Conservation (phyloP, 2,329 filamentous ascomycete species). For the Anthostomella pinea region DNA sequence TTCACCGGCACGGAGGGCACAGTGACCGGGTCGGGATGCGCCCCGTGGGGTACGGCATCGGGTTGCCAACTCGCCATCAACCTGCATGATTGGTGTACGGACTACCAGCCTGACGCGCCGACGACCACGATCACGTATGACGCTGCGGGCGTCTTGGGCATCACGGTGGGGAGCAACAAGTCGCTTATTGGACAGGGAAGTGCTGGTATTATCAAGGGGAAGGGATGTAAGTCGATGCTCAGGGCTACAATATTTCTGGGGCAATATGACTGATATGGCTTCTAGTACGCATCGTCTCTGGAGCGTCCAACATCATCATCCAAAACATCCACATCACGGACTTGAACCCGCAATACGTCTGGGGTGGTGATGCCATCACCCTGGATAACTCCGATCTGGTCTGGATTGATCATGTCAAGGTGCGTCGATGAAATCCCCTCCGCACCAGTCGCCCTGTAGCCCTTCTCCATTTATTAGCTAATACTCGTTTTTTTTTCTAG, state of each 20-base stretch:
- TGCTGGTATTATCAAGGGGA: constrained; percentile 50
- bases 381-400: constrained; percentile 42
- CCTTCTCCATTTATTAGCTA: no score
- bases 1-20: constrained; percentile 55
- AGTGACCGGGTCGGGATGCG: constrained; percentile 51
- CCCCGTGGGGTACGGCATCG: constrained; percentile 53
- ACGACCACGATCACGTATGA: constrained; percentile 45
- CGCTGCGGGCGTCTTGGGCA: constrained; percentile 49
- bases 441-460: no score
- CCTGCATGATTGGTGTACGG: constrained; percentile 56
- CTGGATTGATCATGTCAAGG: constrained; percentile 26
- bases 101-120: constrained; percentile 54
- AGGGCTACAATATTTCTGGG: no score
- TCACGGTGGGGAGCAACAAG: constrained; percentile 57
- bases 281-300: constrained; percentile 27
- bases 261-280: no score
- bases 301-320: constrained; percentile 57
- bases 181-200: constrained; percentile 51
- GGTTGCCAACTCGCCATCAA: constrained; percentile 59
- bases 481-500: constrained; percentile 5
- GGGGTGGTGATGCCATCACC: constrained; percentile 59
- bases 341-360: constrained; percentile 56
- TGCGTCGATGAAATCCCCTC: no score
- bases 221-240: constrained; percentile 11
- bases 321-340: constrained; percentile 56